Conservation (phyloP, 2,329 filamentous ascomycete species). For the Amesomyces nigricolor region DNA sequence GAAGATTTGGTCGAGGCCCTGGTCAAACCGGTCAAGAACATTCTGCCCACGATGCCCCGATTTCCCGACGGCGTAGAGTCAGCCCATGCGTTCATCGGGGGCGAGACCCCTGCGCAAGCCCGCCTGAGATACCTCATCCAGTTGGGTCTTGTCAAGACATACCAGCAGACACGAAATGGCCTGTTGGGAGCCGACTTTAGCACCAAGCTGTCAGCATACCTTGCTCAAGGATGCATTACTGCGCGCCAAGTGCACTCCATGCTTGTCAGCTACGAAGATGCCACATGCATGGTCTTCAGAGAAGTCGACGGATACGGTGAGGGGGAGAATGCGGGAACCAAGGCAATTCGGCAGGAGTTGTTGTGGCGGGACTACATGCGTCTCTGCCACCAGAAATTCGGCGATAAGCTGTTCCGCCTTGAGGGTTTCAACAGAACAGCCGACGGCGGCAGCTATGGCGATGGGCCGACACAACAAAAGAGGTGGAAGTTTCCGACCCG, state of each 20-base stretch:
- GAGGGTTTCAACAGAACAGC: conserved; percentile 53
- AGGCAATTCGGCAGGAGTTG: conserved; percentile 64
- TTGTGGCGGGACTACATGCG: conserved; percentile 80
- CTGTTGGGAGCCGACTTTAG: conserved; percentile 65
- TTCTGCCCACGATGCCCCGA: conserved; percentile 46
- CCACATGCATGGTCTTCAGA: conserved; percentile 38
- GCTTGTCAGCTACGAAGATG: conserved; percentile 66
- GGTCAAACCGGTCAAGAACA: conserved; percentile 49
- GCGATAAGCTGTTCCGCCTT: conserved; percentile 56
- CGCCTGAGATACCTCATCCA: conserved; percentile 57
- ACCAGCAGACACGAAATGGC: conserved; percentile 67
- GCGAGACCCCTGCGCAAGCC: conserved; percentile 54
- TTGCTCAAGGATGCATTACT: conserved; percentile 67
- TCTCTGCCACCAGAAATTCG: conserved; percentile 66
- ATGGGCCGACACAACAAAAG: conserved; percentile 27
- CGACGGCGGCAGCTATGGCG: background rate
- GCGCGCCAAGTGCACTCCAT: conserved; percentile 65
- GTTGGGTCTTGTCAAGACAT: conserved; percentile 55
- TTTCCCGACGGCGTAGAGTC: conserved; percentile 50
- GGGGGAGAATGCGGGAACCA: conserved; percentile 68
- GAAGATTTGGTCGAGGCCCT: conserved; percentile 50
- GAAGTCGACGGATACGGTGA: conserved; percentile 53
- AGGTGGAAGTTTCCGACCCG: conserved; percentile 44
- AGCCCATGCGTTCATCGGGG: conserved; percentile 63
- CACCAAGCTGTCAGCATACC: conserved; percentile 69